These are phyloP conservation scores for Mycena epipterygia DNA, from an alignment of 768 basidiomycete genomes.

Conservation along the genomic window DNA sequence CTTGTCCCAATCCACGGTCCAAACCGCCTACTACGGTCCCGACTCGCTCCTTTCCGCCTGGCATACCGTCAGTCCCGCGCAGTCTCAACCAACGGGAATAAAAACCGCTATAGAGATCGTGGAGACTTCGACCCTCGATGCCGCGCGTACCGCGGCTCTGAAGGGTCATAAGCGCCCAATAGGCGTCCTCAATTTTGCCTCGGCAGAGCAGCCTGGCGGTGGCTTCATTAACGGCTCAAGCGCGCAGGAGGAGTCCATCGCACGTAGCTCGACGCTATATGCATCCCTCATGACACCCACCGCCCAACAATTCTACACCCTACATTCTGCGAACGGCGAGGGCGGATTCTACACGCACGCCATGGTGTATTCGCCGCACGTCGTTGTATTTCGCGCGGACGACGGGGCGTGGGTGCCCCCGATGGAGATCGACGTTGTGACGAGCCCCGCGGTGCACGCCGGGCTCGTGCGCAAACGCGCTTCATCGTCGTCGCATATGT, in stretches of 20 bases:
- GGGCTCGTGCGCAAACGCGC: slow-evolving; percentile 51
- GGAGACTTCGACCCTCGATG: slow-evolving; percentile 76
- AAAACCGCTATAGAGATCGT: slow-evolving; percentile 60
- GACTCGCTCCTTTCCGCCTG: slow-evolving; percentile 64
- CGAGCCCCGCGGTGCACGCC: slow-evolving; percentile 84
- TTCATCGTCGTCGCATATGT: not conserved
- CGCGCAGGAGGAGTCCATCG: slow-evolving; percentile 87
- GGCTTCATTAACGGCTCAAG: slow-evolving; percentile 81
- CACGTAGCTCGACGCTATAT: slow-evolving; percentile 81
- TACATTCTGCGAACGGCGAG: slow-evolving; percentile 64
- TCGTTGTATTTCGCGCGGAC: slow-evolving; percentile 76
- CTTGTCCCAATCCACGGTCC: slow-evolving; percentile 47
- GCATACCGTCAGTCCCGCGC: slow-evolving; percentile 42
- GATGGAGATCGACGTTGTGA: slow-evolving; percentile 73
- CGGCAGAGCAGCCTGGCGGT: slow-evolving; percentile 73
- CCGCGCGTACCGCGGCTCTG: slow-evolving; percentile 54
- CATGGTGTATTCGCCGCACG: slow-evolving; percentile 80
- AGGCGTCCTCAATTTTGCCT: slow-evolving; percentile 83
- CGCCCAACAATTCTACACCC: slow-evolving; percentile 71
- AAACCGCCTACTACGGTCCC: slow-evolving; percentile 68
- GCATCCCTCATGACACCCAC: slow-evolving; percentile 67
- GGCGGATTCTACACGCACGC: slow-evolving; percentile 82
- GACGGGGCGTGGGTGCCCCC: slow-evolving; percentile 69
- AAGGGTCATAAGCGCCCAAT: slow-evolving; percentile 49
- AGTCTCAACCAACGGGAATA: slow-evolving; percentile 4